Conservation (phyloP, 352 stramenopile genomes). For the Pythium oligandrum region DNA sequence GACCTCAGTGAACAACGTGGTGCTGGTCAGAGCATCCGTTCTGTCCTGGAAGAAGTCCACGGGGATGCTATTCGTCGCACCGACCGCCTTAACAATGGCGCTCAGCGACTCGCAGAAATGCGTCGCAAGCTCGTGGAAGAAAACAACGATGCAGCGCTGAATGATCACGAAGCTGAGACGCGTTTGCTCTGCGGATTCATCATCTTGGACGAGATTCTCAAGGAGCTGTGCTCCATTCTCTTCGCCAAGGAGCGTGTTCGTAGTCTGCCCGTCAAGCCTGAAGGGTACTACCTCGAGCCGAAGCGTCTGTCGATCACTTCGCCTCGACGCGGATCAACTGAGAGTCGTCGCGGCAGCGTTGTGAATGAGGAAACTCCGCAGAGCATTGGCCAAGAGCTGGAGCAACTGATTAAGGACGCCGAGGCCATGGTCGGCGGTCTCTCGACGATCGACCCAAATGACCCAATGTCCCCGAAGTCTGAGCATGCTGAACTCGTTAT, state of each 20-base stretch:
- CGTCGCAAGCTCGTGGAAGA: conserved; percentile 58
- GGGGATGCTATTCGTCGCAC: conserved; percentile 57
- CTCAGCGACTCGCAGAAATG: conserved; percentile 28
- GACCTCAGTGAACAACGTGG: conserved; percentile 38
- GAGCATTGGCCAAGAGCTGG: conserved; percentile 66
- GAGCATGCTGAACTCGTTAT: too few relatives aligned
- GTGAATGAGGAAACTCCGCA: conserved; percentile 2
- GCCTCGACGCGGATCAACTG: conserved; percentile 3
- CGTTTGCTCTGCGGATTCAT: conserved; percentile 69
- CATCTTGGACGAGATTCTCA: conserved; percentile 80
- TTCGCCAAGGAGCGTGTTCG: conserved; percentile 73
- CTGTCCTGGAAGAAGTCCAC: conserved; percentile 82
- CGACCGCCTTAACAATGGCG: conserved; percentile 49
- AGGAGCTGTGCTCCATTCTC: conserved; percentile 78
- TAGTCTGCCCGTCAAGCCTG: conserved; percentile 69
- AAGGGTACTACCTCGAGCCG: conserved; percentile 78
- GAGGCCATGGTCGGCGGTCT: conserved; percentile 56
- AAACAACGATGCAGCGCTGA: conserved; percentile 55
- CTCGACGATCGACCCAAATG: neutral
- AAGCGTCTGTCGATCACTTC: conserved; percentile 28
- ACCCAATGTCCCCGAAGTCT: too few relatives aligned
- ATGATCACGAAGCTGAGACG: conserved; percentile 61
- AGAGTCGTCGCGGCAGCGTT: neutral
- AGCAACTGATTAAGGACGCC: conserved; percentile 60
- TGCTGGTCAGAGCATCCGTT: conserved; percentile 47